Percentiles rank a stretch among this genome's conserved stretches.
phyloP scores from a whole-genome alignment of 2,329 filamentous ascomycete genomes.

The Trichophyton verrucosum region DNA sequence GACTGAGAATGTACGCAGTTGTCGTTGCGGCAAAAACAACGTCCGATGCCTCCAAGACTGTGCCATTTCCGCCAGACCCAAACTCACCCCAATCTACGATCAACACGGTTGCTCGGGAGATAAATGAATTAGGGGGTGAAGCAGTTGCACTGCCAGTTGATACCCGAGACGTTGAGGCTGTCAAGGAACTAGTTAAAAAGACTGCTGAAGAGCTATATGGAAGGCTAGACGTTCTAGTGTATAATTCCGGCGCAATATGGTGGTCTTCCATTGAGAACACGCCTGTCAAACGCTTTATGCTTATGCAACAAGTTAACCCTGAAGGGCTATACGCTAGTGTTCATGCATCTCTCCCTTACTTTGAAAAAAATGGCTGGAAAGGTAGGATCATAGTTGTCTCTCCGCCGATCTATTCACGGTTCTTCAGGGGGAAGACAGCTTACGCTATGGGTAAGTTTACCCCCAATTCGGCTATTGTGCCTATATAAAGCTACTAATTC shows the following conservation, averaged over 20 bases:
- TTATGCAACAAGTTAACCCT: constrained; percentile 63
- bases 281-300: constrained; percentile 60
- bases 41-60: constrained; percentile 46
- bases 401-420: constrained; percentile 73
- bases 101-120: constrained; percentile 66
- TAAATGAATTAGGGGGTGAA: constrained; percentile 49
- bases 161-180: constrained; percentile 50
- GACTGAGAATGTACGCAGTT: constrained; percentile 36
- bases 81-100: constrained; percentile 67
- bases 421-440: constrained; percentile 74
- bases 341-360: constrained; percentile 56
- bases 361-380: constrained; percentile 41
- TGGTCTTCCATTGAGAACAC: constrained; percentile 65
- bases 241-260: constrained; percentile 79
- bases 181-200: constrained; percentile 47
- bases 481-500: neutral
- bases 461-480: neutral
- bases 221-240: constrained; percentile 61
- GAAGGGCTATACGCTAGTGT: constrained; percentile 64
- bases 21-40: constrained; percentile 66
- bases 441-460: constrained; percentile 51
- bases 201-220: constrained; percentile 46
- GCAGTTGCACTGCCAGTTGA: constrained; percentile 59
- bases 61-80: constrained; percentile 60
- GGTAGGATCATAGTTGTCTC: constrained; percentile 65